These are phyloP conservation scores for Pseudoperonospora humuli DNA, from an alignment of 352 stramenopile genomes.

Conservation along the genomic window DNA sequence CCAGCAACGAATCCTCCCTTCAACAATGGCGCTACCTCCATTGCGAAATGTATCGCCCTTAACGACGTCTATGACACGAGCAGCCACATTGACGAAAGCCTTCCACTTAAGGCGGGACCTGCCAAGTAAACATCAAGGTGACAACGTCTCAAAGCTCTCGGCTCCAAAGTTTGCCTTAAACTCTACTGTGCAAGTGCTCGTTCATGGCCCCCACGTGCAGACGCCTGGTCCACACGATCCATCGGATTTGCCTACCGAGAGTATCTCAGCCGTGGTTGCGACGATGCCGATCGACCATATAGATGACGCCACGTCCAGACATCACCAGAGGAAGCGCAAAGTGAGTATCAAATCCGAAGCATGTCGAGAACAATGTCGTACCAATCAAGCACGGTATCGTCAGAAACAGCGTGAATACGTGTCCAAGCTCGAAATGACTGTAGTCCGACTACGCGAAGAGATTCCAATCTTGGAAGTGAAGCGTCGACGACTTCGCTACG, in stretches of 20 bases:
- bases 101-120: too few species aligned
- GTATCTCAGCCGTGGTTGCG: constrained; percentile 8
- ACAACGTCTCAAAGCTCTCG: background rate
- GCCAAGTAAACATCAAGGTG: constrained; percentile 6
- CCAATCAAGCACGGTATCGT: constrained; percentile 50
- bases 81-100: constrained; percentile 3
- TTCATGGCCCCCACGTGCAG: background rate
- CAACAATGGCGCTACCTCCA: constrained; percentile 7
- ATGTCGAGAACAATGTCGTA: constrained; percentile 46
- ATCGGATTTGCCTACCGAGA: constrained; percentile 10
- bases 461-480: constrained; percentile 29
- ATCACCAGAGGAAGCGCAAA: constrained; percentile 24
- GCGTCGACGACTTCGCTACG: constrained; percentile 18
- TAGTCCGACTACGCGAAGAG: constrained; percentile 28
- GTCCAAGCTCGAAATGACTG: constrained; percentile 22
- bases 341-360: constrained; percentile 34
- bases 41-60: constrained; percentile 17
- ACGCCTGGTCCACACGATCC: background rate
- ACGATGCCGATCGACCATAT: constrained; percentile 10
- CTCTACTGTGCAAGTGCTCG: background rate
- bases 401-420: constrained; percentile 38
- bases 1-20: constrained; percentile 1
- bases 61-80: constrained; percentile 1
- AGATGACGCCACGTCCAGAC: background rate
- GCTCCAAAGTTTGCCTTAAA: background rate